phyloP scores from a whole-genome alignment of 1,284 basidiomycete genomes.

The Puccinia horiana region DNA sequence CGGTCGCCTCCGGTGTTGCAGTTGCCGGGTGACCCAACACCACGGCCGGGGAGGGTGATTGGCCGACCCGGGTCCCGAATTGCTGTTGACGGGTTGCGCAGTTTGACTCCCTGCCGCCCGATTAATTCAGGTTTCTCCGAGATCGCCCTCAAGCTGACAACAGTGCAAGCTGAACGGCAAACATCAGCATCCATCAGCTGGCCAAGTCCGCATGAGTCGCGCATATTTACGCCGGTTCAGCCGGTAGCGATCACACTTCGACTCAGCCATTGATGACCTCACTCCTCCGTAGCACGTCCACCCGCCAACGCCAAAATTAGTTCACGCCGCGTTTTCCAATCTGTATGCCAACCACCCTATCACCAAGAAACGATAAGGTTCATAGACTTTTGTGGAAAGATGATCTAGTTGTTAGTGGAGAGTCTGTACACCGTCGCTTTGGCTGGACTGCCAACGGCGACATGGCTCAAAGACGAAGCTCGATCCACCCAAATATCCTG shows the following conservation, averaged over 20 bases:
- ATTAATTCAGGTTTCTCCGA: background rate
- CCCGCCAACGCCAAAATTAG: background rate
- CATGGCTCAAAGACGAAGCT: background rate
- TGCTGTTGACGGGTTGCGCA: background rate
- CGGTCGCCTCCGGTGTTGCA: no score
- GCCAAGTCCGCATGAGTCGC: no score
- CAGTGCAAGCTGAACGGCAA: background rate
- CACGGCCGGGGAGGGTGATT: background rate
- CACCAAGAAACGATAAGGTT: background rate
- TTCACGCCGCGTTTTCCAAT: background rate
- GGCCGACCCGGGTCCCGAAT: no score
- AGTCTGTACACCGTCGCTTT: constrained; percentile 1
- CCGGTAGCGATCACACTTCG: background rate
- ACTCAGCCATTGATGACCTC: constrained; percentile 6
- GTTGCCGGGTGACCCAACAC: no score
- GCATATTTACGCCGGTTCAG: background rate
- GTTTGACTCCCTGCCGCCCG: background rate
- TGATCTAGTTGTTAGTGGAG: background rate
- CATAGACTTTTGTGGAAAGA: background rate
- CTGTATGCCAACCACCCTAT: background rate
- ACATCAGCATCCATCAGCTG: background rate
- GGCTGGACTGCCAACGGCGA: background rate
- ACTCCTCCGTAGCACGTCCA: background rate
- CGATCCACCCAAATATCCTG: background rate
- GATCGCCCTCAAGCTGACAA: background rate